Evolutionary conservation across 1,284 basidiomycete species (phyloP).

Genomic region (Coriolopsis trogii): DNA sequence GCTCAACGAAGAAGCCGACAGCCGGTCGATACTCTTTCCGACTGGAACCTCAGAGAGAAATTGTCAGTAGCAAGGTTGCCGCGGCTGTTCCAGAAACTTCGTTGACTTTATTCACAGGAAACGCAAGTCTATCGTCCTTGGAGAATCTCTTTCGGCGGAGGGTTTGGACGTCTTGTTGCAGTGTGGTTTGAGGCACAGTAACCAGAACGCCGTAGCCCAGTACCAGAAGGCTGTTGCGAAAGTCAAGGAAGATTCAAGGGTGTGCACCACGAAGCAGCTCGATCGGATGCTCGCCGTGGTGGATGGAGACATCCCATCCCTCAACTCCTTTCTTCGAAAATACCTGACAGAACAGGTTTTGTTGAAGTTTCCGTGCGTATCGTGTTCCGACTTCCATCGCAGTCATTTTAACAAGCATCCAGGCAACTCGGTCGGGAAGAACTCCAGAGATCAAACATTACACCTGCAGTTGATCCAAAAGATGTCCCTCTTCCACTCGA

Average conservation of each 20-base stretch:
- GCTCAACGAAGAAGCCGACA: background rate
- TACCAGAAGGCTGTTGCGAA: background rate
- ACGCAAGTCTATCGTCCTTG: background rate
- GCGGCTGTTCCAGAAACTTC: background rate
- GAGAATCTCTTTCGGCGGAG: background rate
- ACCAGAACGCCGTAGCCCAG: background rate
- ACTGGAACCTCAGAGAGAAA: background rate
- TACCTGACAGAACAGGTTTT: too few species aligned
- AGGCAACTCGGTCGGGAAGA: too few species aligned
- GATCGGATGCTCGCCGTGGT: background rate
- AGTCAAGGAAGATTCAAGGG: too few species aligned
- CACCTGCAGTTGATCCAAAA: too few species aligned
- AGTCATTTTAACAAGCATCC: too few species aligned
- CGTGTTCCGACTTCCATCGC: too few species aligned
- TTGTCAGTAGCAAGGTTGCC: background rate
- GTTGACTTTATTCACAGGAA: background rate
- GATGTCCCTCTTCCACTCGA: too few species aligned
- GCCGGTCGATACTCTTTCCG: background rate
- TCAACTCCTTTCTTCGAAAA: too few species aligned
- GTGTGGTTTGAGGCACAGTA: background rate
- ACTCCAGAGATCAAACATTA: too few species aligned
- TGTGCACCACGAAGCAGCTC: background rate
- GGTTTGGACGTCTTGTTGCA: background rate
- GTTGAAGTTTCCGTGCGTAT: too few species aligned
- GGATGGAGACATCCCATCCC: background rate